Conservation (phyloP, 2,329 filamentous ascomycete species). For the Fusarium dimerum region DNA sequence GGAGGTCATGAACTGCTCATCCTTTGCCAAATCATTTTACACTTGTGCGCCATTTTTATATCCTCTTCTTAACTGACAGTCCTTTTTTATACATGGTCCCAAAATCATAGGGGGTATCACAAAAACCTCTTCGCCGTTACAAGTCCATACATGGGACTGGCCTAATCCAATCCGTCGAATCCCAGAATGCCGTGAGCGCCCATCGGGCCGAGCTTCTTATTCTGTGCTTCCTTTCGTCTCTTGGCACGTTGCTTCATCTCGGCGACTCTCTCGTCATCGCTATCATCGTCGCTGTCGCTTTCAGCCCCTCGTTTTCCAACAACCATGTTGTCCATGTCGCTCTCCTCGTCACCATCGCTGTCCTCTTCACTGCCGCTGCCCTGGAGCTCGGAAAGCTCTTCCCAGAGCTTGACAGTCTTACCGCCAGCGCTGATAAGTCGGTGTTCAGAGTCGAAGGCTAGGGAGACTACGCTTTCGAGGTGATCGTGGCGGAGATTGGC, state of each 20-base stretch:
- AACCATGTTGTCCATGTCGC: conserved; percentile 44
- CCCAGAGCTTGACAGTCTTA: conserved; percentile 85
- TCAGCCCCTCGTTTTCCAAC: conserved; percentile 50
- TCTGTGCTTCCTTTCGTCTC: conserved; percentile 43
- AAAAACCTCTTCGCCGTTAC: conserved; percentile 6
- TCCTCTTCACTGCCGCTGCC: conserved; percentile 49
- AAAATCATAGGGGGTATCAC: conserved; percentile 17
- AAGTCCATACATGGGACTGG: neutral
- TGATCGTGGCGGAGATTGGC: conserved; percentile 73
- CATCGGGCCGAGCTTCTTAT: conserved; percentile 47
- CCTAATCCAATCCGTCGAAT: conserved; percentile 49
- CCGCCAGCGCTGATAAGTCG: conserved; percentile 91
- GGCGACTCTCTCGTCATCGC: conserved; percentile 35
- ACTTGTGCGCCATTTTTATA: neutral
- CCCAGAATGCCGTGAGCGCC: conserved; percentile 54
- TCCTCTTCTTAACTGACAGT: neutral
- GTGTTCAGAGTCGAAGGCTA: conserved; percentile 83
- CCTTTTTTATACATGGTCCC: neutral
- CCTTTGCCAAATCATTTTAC: neutral
- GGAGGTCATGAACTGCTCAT: neutral
- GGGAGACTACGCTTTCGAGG: conserved; percentile 77
- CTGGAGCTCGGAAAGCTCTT: conserved; percentile 67
- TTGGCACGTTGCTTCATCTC: conserved; percentile 49
- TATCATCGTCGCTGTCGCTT: conserved; percentile 49
- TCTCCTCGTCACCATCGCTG: conserved; percentile 46